Conservation (phyloP, 805 yeast species). For the Candida nonsorbophila region DNA sequence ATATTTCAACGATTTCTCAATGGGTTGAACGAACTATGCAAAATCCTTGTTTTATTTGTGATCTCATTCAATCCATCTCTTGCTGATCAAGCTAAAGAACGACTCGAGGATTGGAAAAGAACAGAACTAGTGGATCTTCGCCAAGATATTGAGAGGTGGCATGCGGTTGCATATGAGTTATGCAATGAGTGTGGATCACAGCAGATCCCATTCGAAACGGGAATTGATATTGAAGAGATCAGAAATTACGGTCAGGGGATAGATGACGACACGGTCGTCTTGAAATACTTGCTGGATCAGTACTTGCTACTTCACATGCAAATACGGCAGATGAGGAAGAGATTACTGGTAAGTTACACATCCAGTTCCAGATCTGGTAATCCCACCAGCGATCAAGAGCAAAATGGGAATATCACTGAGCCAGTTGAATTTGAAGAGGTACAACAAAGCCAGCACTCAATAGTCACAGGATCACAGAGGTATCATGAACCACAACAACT, state of each 20-base stretch:
- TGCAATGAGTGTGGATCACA: too few relatives aligned
- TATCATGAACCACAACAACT: too few relatives aligned
- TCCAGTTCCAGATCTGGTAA: slow-evolving; percentile 7
- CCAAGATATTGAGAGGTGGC: too few relatives aligned
- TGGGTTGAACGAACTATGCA: slow-evolving; percentile 7
- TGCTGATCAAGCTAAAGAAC: slow-evolving; percentile 7
- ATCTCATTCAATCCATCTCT: slow-evolving; percentile 14
- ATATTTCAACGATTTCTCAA: slow-evolving; percentile 23
- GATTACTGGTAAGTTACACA: slow-evolving; percentile 4
- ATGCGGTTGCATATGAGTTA: too few relatives aligned
- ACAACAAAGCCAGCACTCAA: too few relatives aligned
- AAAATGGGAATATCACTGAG: too few relatives aligned
- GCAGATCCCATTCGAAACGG: background rate
- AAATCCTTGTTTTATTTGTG: slow-evolving; percentile 7
- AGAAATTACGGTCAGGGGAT: background rate
- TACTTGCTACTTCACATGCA: too few relatives aligned
- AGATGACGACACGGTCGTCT: too few relatives aligned
- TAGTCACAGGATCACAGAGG: too few relatives aligned
- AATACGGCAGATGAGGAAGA: background rate
- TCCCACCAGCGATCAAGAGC: too few relatives aligned
- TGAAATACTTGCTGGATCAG: too few relatives aligned
- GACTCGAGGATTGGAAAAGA: slow-evolving; percentile 12
- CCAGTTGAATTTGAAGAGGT: too few relatives aligned
- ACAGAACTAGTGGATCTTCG: slow-evolving; percentile 13
- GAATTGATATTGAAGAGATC: slow-evolving; percentile 4